Base-by-base conservation (phyloP, 192 early-diverging fungal genomes). In the Podila verticillata region DNA sequence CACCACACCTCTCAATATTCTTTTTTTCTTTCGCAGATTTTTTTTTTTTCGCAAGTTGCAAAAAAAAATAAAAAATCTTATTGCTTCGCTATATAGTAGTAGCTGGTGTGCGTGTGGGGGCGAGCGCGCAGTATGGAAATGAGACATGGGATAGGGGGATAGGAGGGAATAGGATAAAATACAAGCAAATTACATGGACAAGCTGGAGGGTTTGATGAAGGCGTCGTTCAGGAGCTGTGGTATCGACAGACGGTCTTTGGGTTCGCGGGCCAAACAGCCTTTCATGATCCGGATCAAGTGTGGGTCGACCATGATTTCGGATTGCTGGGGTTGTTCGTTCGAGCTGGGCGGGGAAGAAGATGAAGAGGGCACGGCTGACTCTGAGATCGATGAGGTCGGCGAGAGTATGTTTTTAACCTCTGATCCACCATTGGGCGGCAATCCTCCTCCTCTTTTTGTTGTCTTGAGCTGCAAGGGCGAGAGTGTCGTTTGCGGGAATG, bases 201-300 rank as follows among this genome's bases (percentile, higher is more conserved):
- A 24, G 51, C 58, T 9, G 2, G 28, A 19, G 48, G 58, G 73
- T 32, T 86, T 84, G 28, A 94, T 66, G 54, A 94, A 87, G 15
- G 89, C 88, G 70, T 94, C 90, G 6, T 73, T 35, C 7, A 96
- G 81, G 58, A 96, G 80, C 30, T 91, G 82, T 0, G 91, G 91
- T 22, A 96, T 94, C 10, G 90, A 89, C 70, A 83, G 72, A 36
- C 95, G 84, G 56, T 84, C 77, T 44, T 87, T 89, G 0, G 90
- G 89, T 49, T 95, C 85, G 22, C 91, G 62, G 65, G 90, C 78
- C 44, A 97, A 74, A 79, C 96, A 97, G 22, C 82, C 66, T 62
- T 87, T 82, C 86, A 97, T 88, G 29, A 91, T 88, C 12, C 84
- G 83, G 58, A 92, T 61, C 35, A 91, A 71, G 35, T 87, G 83